Evolutionary conservation across 2,329 filamentous ascomycete genomes (phyloP).

Genomic region (Ophiostoma fasciatum): DNA sequence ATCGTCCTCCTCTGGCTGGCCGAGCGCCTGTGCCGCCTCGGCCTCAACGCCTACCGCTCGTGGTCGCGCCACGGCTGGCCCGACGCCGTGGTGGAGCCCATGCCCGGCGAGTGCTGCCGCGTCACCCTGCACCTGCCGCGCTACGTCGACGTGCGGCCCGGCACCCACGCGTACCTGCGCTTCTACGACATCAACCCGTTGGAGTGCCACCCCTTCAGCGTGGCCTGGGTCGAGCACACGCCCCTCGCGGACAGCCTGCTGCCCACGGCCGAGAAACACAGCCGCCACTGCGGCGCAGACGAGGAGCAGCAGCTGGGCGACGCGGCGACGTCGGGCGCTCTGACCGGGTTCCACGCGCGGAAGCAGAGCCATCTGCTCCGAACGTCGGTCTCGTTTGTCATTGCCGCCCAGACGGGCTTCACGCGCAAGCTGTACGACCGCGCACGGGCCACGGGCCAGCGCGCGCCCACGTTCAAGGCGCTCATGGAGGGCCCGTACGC

Average conservation of each 20-base stretch:
- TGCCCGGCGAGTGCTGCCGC: slow-evolving; percentile 55
- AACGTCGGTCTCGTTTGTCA: slow-evolving; percentile 60
- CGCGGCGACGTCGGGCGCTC: slow-evolving; percentile 1
- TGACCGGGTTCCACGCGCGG: slow-evolving; percentile 8
- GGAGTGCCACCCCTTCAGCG: slow-evolving; percentile 67
- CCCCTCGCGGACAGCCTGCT: slow-evolving; percentile 22
- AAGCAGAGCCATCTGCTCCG: slow-evolving; percentile 23
- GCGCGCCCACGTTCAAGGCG: slow-evolving; percentile 48
- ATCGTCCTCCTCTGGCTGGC: slow-evolving; percentile 62
- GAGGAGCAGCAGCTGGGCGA: slow-evolving; percentile 8
- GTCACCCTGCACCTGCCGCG: slow-evolving; percentile 57
- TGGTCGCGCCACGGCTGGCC: slow-evolving; percentile 44
- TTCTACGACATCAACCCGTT: slow-evolving; percentile 50
- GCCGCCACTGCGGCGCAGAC: slow-evolving; percentile 7
- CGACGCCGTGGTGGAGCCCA: slow-evolving; percentile 48
- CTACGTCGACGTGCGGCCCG: slow-evolving; percentile 50
- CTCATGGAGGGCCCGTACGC: slow-evolving; percentile 84
- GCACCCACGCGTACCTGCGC: slow-evolving; percentile 62
- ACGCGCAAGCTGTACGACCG: slow-evolving; percentile 67
- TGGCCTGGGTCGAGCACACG: slow-evolving; percentile 55
- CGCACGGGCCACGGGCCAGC: slow-evolving; percentile 38
- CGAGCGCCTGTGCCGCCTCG: slow-evolving; percentile 46
- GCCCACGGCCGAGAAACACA: slow-evolving; percentile 26
- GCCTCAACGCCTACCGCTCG: slow-evolving; percentile 52
- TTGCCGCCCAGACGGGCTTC: slow-evolving; percentile 77